phyloP scores from a whole-genome alignment of 768 basidiomycete genomes.

The Boletus huronensis region DNA sequence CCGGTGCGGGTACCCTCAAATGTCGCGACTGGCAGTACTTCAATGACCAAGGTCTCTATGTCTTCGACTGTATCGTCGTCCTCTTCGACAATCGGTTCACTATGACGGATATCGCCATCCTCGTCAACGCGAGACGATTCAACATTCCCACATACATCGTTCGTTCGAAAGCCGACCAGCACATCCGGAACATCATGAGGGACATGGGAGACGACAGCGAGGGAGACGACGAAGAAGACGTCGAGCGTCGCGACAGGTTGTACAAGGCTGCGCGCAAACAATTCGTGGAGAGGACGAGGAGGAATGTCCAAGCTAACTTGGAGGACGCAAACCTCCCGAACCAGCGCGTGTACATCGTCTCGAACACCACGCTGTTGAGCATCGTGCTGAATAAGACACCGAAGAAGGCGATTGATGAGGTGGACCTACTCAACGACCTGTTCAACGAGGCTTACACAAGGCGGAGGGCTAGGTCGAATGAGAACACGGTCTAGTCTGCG shows the following conservation, averaged over 20 bases:
- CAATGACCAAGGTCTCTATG: too few species aligned
- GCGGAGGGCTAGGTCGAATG: neutral
- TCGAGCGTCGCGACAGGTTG: neutral
- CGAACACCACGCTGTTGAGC: constrained; percentile 10
- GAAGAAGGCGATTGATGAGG: constrained; percentile 5
- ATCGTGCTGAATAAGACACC: constrained; percentile 12
- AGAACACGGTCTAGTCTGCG: neutral
- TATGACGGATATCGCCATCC: too few species aligned
- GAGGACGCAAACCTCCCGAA: constrained; percentile 16
- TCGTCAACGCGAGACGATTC: too few species aligned
- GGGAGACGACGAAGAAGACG: neutral
- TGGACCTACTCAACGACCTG: neutral
- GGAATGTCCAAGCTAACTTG: constrained; percentile 14
- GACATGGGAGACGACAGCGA: neutral
- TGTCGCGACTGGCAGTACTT: too few species aligned
- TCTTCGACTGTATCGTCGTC: too few species aligned
- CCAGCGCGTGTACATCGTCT: constrained; percentile 25
- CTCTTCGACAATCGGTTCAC: too few species aligned
- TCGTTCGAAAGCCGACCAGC: neutral
- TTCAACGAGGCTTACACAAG: neutral
- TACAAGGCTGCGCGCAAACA: constrained; percentile 8
- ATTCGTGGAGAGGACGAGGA: constrained; percentile 7
- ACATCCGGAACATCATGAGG: neutral
- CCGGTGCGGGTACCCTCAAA: too few species aligned
- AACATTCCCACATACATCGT: too few species aligned